These are phyloP conservation scores for Rheum nobile DNA, from an alignment of 148 eudicot genomes.

Conservation along the genomic window DNA sequence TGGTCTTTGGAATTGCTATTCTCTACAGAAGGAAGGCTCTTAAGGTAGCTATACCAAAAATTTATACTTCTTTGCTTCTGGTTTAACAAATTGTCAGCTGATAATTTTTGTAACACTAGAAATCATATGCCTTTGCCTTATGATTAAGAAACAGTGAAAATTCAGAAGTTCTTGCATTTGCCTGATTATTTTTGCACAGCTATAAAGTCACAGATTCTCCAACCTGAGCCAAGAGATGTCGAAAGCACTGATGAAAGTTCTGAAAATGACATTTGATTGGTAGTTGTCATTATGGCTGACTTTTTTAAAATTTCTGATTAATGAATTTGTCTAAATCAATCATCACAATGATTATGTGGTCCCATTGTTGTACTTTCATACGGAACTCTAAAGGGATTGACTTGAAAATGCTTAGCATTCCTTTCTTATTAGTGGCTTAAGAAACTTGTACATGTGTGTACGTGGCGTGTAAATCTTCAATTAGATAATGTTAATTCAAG, in stretches of 20 bases:
- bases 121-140: too few relatives aligned
- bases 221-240: background rate
- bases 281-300: background rate
- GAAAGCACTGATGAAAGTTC: background rate
- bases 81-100: background rate
- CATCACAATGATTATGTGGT: background rate
- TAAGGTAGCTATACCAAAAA: slow-evolving; percentile 34
- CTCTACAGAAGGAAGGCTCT: slow-evolving; percentile 37
- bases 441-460: background rate
- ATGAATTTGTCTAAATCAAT: background rate
- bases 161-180: too few relatives aligned
- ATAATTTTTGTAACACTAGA: too few relatives aligned
- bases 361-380: background rate
- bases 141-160: too few relatives aligned
- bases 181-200: too few relatives aligned
- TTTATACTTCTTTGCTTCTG: slow-evolving; percentile 1
- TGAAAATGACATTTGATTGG: background rate
- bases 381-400: background rate
- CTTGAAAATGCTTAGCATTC: background rate
- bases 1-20: slow-evolving; percentile 46
- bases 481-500: background rate
- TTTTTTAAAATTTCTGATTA: background rate
- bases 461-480: background rate
- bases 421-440: background rate
- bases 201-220: background rate